Evolutionary conservation across 441 rosid genomes (phyloP), one percentile per base, ranked within the genome.

Genomic region (Rhodomyrtus psidioides): DNA sequence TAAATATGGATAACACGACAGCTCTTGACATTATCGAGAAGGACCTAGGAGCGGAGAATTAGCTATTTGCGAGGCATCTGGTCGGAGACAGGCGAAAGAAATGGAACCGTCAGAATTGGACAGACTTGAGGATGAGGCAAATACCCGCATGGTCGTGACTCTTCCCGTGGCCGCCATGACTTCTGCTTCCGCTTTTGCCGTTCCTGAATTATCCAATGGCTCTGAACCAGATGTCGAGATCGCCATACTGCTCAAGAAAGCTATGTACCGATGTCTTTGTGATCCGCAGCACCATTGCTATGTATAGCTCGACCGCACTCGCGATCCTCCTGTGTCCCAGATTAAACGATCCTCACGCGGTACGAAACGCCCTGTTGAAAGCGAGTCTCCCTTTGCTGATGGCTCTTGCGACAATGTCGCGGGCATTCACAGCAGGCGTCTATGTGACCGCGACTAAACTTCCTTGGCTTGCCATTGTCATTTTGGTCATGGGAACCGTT

Each of bases 141-240:
- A 28, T 15, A 28, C 6, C 42, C 6, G 12, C 0, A 9, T 0
- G 42, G 34, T 17, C 0, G 23, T 28, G 23, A 28, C 23, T 60
- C 12, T 23, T 42, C 74, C 28, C 15, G 42, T 4, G 23, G 74
- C 42, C 1, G 12, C 42, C 23, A 4, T 28, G 42, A 60, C 21
- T 60, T 15, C 17, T 10, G 7, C 70, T 60, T 28, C 39, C 15
- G 0, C 21, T 27, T 60, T 60, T 10, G 34, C 3, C 23, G 0
- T 28, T 60, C 21, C 10, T 1, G 9, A 6, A 60, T 10, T 21
- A 60, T 28, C 15, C 74, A 60, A 7, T 28, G 74, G 6, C 12
- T 60, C 0, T 15, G 28, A 60, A 59, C 39, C 3, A 5, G 10
- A 15, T 60, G 74, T 12, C 42, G 2, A 3, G 21, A 16, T 60